Conservation (phyloP, 2,329 filamentous ascomycete genomes). For the Dothistroma septosporum region DNA sequence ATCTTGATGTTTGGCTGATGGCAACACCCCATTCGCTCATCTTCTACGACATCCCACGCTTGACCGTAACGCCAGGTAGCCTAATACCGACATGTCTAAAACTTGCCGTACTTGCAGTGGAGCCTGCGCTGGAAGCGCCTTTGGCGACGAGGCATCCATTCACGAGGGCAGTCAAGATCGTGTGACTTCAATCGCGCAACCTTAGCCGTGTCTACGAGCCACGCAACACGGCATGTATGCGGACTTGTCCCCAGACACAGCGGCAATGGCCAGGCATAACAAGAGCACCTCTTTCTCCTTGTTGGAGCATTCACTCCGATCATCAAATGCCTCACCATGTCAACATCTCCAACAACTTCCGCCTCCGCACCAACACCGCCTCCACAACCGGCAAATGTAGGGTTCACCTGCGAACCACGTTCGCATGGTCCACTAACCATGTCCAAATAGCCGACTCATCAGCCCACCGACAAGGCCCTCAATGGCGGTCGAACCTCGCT, state of each 20-base stretch:
- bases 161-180: background rate
- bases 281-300: background rate
- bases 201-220: background rate
- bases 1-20: background rate
- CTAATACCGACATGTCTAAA: background rate
- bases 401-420: background rate
- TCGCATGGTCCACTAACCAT: background rate
- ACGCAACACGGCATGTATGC: background rate
- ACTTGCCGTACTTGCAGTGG: background rate
- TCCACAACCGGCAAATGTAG: background rate
- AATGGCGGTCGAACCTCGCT: background rate
- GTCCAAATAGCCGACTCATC: background rate
- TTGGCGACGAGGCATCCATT: background rate
- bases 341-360: background rate
- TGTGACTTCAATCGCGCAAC: background rate
- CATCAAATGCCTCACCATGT: background rate
- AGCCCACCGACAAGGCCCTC: background rate
- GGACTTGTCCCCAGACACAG: background rate
- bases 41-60: background rate
- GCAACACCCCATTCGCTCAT: background rate
- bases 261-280: background rate
- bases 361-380: background rate
- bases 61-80: background rate
- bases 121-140: background rate
- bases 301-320: background rate